These are phyloP conservation scores for Aspergillus tubingensis DNA, from an alignment of 2,329 filamentous ascomycete genomes.

Conservation along the genomic window DNA sequence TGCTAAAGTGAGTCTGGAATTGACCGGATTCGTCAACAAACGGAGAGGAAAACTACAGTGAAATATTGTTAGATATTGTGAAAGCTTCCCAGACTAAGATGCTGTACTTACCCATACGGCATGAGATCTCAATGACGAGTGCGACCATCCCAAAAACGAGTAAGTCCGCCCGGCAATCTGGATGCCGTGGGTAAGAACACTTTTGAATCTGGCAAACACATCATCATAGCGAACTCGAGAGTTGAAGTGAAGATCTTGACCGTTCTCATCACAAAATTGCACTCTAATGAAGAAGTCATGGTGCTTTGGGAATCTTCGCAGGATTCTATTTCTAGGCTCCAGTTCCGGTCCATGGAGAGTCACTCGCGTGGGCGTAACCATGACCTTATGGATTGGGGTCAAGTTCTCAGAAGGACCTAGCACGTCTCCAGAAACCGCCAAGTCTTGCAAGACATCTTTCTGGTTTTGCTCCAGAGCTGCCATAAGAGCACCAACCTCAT, in stretches of 20 bases:
- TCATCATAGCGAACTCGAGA: constrained; percentile 19
- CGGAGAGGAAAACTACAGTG: constrained; percentile 47
- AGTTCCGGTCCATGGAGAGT: constrained; percentile 59
- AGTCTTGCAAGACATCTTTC: constrained; percentile 26
- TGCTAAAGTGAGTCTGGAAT: constrained; percentile 36
- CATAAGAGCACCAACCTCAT: constrained; percentile 46
- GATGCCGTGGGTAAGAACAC: constrained; percentile 61
- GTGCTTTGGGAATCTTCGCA: constrained; percentile 27
- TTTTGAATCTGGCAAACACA: constrained; percentile 57
- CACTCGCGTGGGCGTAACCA: constrained; percentile 61
- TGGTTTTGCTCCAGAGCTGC: constrained; percentile 47
- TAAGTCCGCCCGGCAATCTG: constrained; percentile 64
- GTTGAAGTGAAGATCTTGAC: constrained; percentile 25
- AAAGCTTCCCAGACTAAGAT: background rate
- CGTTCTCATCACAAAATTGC: constrained; percentile 30
- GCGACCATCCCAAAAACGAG: constrained; percentile 74
- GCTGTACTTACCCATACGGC: constrained; percentile 59
- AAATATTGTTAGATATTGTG: background rate
- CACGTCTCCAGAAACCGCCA: constrained; percentile 19
- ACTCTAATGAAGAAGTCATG: constrained; percentile 29
- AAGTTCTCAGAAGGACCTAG: constrained; percentile 40
- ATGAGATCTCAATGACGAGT: constrained; percentile 73
- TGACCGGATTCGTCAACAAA: constrained; percentile 40
- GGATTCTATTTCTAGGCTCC: constrained; percentile 35
- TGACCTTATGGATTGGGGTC: constrained; percentile 55